Percentiles rank a stretch among this genome's conserved stretches.
These are phyloP conservation scores for Saprolegnia diclina DNA, from an alignment of 352 stramenopile species.

Conservation along the genomic window DNA sequence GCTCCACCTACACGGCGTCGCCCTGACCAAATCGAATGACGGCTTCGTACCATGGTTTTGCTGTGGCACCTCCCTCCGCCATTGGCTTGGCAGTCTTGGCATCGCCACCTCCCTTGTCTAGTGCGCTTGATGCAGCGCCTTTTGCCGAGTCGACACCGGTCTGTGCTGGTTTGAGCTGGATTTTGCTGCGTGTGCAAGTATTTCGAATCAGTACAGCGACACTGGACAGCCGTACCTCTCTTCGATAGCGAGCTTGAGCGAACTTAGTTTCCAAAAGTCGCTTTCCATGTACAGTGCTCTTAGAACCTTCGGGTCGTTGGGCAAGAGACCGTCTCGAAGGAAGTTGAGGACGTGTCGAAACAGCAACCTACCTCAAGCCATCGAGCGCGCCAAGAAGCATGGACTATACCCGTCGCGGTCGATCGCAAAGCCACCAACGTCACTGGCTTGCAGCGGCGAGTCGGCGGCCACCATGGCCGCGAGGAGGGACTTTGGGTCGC, in stretches of 20 bases:
- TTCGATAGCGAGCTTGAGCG: conserved; percentile 69
- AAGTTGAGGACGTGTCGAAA: conserved; percentile 77
- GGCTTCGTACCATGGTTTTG: conserved; percentile 27
- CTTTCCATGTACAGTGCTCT: conserved; percentile 66
- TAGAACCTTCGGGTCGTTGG: conserved; percentile 56
- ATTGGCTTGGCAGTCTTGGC: conserved; percentile 21
- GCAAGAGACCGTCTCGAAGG: conserved; percentile 65
- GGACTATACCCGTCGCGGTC: conserved; percentile 54
- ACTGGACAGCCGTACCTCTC: conserved; percentile 55
- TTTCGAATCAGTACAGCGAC: conserved; percentile 2
- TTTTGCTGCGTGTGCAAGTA: conserved; percentile 22
- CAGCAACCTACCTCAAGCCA: conserved; percentile 37
- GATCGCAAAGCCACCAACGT: conserved; percentile 66
- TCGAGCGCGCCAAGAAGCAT: background rate
- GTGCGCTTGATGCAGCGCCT: conserved; percentile 13
- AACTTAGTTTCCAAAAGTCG: conserved; percentile 80
- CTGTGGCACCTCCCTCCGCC: background rate
- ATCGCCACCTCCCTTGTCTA: background rate
- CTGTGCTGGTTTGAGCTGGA: conserved; percentile 4
- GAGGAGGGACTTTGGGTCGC: conserved; percentile 56
- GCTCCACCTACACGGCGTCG: conserved; percentile 23
- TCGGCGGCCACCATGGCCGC: conserved; percentile 59
- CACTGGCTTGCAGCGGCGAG: conserved; percentile 46
- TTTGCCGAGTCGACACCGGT: conserved; percentile 24
- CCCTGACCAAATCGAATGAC: conserved; percentile 38